Conservation (phyloP, 108 stramenopile genomes). For the Stephanodiscus minutulus region DNA sequence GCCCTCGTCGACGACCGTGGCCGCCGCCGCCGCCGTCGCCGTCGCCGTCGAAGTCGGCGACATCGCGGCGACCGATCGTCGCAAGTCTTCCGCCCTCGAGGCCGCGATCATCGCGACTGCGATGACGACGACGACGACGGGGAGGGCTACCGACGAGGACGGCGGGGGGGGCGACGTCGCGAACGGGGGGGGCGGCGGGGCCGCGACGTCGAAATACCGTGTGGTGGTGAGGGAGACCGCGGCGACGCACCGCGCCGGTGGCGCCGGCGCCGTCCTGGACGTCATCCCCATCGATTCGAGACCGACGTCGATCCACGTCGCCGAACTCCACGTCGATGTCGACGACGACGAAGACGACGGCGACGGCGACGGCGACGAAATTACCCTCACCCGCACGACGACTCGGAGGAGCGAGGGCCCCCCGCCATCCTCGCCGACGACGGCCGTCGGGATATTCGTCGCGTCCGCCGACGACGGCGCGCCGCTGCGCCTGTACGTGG, state of each 20-base stretch:
- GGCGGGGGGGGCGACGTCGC: not conserved
- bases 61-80: not conserved
- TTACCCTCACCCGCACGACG: not conserved
- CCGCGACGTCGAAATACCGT: conserved; percentile 11
- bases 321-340: conserved; percentile 21
- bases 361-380: not conserved
- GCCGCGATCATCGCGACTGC: not conserved
- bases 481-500: conserved; percentile 22
- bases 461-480: conserved; percentile 33
- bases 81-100: not conserved
- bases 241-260: not conserved
- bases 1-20: not conserved
- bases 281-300: conserved; percentile 26
- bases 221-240: conserved; percentile 14
- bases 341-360: not conserved
- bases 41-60: not conserved
- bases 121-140: not conserved
- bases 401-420: not conserved
- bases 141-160: not conserved
- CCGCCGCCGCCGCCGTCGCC: not conserved
- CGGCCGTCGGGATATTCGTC: conserved; percentile 39
- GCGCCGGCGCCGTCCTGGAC: not conserved
- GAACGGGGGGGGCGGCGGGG: not conserved
- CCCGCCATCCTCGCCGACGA: not conserved
- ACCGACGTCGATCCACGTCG: conserved; percentile 34